Evolutionary conservation across 345 rosid genomes (phyloP), one percentile per base, ranked within the genome.

Genomic region (Toxicodendron radicans): DNA sequence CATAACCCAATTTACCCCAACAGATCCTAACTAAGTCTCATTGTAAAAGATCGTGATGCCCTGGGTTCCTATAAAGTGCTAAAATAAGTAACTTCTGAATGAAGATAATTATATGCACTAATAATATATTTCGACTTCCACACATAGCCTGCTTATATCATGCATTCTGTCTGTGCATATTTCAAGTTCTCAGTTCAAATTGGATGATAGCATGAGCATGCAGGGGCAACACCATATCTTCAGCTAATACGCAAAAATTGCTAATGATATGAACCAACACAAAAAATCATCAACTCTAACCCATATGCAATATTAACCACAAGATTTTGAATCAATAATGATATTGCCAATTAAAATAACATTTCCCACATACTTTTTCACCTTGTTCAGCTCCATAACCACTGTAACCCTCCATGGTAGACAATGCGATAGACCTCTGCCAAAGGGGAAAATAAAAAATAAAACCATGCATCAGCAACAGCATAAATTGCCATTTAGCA

Each of bases 301-400:
- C 49, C 49, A 30, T 24, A 59, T 59, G 7, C 16, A 51, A 12
- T 0, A 11, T 10, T 49, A 49, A 49, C 8, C 17, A 49, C 53
- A 16, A 48, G 49, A n/a, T 1, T 1, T 32, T 7, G 17, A 58
- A 60, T 60, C 1, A 12, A 46, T 43, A 60, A 69, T 20, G 14
- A n/a, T 21, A 9, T 38, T 63, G 5, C 9, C 51, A 41, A 59
- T 70, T 35, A 58, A 35, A 70, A 62, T 20, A 24, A 68, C 64
- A 27, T 53, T 14, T 53, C 33, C 13, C 18, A 71, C 89, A 43
- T 82, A 93, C 99, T 74, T 86, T 91, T 88, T 90, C 94, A 80
- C 99, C 99, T 84, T 95, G 99, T 81, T 95, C 99, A 60, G 90
- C 87, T 73, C 98, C 99, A 71, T 95, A 95, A 33, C 98, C 98